Conservation (phyloP, 1,139 yeast genomes). For the Meyerozyma smithsonii region DNA sequence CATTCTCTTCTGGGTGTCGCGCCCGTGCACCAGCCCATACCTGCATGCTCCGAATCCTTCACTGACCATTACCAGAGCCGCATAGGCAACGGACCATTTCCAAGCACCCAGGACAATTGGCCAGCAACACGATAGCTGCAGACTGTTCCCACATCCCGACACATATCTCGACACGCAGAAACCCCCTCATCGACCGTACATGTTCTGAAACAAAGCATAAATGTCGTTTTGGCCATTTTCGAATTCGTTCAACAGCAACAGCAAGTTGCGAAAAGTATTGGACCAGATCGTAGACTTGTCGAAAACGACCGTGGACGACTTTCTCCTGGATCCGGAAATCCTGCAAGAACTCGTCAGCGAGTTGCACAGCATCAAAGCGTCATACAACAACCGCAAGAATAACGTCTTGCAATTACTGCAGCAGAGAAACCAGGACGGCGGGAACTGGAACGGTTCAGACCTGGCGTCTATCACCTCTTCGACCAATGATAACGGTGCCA, state of each 20-base stretch:
- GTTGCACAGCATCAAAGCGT: conserved; percentile 36
- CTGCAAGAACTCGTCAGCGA: conserved; percentile 40
- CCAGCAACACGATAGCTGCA: no score
- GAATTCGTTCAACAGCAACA: conserved; percentile 35
- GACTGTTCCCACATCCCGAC: no score
- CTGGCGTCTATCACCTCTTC: conserved; percentile 37
- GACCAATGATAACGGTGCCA: conserved; percentile 22
- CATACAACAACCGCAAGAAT: conserved; percentile 22
- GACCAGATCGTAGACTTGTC: conserved; percentile 35
- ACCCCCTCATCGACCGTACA: neutral
- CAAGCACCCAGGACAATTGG: no score
- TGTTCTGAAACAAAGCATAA: neutral
- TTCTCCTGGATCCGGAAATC: conserved; percentile 30
- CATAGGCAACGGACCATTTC: neutral
- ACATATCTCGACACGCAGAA: no score
- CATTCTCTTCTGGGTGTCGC: neutral
- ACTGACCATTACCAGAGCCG: neutral
- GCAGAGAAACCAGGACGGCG: conserved; percentile 11
- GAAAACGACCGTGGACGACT: conserved; percentile 30
- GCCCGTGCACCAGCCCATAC: neutral
- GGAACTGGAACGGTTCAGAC: conserved; percentile 17
- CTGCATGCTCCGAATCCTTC: neutral
- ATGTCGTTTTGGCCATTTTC: conserved; percentile 52
- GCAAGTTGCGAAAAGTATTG: conserved; percentile 39
- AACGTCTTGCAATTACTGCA: conserved; percentile 32